phyloP scores from a whole-genome alignment of 192 early-diverging fungal species.

The Borealophlyctis nickersoniae region DNA sequence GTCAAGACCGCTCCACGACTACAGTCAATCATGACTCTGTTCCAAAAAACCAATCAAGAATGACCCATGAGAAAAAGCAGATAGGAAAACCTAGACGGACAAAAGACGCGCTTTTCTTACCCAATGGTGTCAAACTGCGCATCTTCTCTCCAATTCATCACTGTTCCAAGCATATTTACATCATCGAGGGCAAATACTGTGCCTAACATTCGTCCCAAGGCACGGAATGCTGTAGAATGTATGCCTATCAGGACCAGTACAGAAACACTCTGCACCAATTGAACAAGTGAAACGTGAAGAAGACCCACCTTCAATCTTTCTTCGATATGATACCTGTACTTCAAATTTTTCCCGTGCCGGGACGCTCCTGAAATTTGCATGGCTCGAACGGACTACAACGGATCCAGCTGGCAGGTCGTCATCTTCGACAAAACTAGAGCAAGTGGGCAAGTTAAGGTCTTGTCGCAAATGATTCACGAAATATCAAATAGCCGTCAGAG shows the following conservation, averaged over 20 bases:
- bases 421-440: constrained; percentile 21
- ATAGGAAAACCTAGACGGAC: not conserved
- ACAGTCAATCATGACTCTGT: constrained; percentile 77
- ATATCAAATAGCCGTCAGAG: not conserved
- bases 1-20: constrained; percentile 75
- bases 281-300: not conserved
- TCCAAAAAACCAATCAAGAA: too few species aligned
- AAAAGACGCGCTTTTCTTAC: constrained; percentile 7
- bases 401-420: constrained; percentile 3
- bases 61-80: not conserved
- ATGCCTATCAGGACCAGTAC: too few species aligned
- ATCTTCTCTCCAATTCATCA: constrained; percentile 52
- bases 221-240: constrained; percentile 76
- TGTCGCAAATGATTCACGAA: not conserved
- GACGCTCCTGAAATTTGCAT: constrained; percentile 14
- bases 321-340: constrained; percentile 43
- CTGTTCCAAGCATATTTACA: constrained; percentile 22
- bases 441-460: not conserved
- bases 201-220: constrained; percentile 64
- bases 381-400: constrained; percentile 16
- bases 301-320: constrained; percentile 62
- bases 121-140: constrained; percentile 73
- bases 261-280: not conserved
- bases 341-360: constrained; percentile 23
- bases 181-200: constrained; percentile 47